Evolutionary conservation across 2,329 filamentous ascomycete genomes (phyloP).

Genomic region (Aspergillus intermedius): DNA sequence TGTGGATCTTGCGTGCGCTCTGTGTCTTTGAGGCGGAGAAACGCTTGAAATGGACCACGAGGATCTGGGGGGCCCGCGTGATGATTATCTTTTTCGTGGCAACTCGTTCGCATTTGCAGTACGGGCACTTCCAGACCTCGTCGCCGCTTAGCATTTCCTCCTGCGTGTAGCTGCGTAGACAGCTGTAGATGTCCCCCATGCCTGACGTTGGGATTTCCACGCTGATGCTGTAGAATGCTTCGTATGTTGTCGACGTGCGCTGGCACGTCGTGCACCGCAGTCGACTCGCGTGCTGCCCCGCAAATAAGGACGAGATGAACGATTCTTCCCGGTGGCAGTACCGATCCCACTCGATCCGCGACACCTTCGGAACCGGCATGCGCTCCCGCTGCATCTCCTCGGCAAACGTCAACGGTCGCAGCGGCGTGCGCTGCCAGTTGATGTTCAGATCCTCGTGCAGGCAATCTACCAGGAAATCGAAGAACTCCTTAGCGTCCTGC

Average conservation of each 20-base stretch:
- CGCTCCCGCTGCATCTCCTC: conserved; percentile 57
- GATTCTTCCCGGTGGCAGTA: conserved; percentile 65
- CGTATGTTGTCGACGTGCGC: conserved; percentile 60
- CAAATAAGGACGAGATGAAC: conserved; percentile 74
- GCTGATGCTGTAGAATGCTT: conserved; percentile 64
- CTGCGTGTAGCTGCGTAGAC: conserved; percentile 62
- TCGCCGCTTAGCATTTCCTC: conserved; percentile 63
- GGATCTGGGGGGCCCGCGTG: conserved; percentile 69
- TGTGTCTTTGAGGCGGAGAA: conserved; percentile 54
- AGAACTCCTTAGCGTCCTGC: conserved; percentile 88
- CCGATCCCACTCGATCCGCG: conserved; percentile 65
- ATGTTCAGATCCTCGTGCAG: conserved; percentile 81
- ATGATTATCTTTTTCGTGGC: conserved; percentile 66
- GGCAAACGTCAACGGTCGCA: conserved; percentile 52
- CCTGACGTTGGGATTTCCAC: conserved; percentile 62
- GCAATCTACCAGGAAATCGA: conserved; percentile 72
- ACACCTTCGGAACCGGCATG: conserved; percentile 58
- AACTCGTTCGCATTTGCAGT: conserved; percentile 61
- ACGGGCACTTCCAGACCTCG: conserved; percentile 65
- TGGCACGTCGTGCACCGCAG: conserved; percentile 56
- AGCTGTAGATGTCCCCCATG: conserved; percentile 57
- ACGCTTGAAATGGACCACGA: conserved; percentile 72
- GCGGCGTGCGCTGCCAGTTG: conserved; percentile 53
- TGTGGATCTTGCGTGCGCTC: conserved; percentile 61
- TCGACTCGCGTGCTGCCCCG: conserved; percentile 60